Base-by-base conservation (phyloP, 2,329 filamentous ascomycete genomes). In the Metarhizium sp. region DNA sequence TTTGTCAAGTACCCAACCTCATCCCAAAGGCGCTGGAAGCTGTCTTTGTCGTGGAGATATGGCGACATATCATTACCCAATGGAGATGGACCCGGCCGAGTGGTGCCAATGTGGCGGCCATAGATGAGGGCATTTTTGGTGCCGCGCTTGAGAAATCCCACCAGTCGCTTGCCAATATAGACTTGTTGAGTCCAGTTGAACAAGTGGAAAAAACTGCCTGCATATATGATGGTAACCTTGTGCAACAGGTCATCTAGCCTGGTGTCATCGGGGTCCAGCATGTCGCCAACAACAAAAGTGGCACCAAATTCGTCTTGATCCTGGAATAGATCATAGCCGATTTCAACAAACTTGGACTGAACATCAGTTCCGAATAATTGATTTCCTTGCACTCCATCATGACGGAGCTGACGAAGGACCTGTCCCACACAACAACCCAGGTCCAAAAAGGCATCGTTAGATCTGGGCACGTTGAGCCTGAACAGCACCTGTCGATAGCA, bases 271-370 rank as follows among this genome's bases (percentile, higher is more conserved):
- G 69, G 71, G 53, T 74, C 69, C 10, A 80, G 64, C 57, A 82
- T 66, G 57, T 83, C 76, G 20, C 77, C 80, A 3, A 72, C 62
- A 34, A 84, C 66, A 58, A 84, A 81, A 2, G 69, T 71, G 2
- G 73, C 72, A 20, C 69, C 69, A 5, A 82, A 67, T 38, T 55
- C 71, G n/a, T 69, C 63, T 30, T 75, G 73, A 58, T 87, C 85
- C 49, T 76, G 74, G 68, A 87, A 88, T 20, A 88, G 72, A 54
- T 85, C 80, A 64, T 85, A 83, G 32, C 81, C 81, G n/a, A 80
- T 66, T 11, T 80, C 73, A 53, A 83, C 72, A 59, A 83, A 80
- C n/a, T 69, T 69, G 20, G 71, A 60, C 47, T 76, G 71, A 3
- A 79, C 58, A 58, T 82, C 79, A 3, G 72, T 69, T 18, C 77